Conservation (phyloP, 2,329 filamentous ascomycete genomes). For the Paecilomyces sp. region DNA sequence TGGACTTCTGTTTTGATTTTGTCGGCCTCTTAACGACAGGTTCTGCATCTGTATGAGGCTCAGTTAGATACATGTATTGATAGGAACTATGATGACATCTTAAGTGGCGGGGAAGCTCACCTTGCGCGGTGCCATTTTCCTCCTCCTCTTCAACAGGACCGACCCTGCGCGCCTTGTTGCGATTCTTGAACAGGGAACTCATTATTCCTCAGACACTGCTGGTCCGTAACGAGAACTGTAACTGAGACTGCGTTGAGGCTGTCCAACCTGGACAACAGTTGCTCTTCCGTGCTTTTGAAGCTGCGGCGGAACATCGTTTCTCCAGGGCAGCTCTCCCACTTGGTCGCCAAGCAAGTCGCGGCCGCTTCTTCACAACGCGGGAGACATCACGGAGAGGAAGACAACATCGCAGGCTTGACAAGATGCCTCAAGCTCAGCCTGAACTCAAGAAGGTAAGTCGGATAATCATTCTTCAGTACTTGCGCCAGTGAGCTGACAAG, state of each 20-base stretch:
- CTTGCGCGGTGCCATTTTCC: slow-evolving; percentile 26
- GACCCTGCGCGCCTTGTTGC: slow-evolving; percentile 70
- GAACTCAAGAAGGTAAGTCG: slow-evolving; percentile 88
- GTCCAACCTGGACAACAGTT: not conserved
- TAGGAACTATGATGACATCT: slow-evolving; percentile 6
- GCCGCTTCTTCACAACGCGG: slow-evolving; percentile 18
- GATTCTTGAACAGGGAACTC: slow-evolving; percentile 50
- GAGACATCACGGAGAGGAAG: slow-evolving; percentile 15
- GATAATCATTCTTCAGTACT: slow-evolving; percentile 2
- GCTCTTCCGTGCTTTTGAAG: slow-evolving; percentile 13
- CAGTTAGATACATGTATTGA: slow-evolving; percentile 18
- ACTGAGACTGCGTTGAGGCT: not conserved
- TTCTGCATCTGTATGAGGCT: slow-evolving; percentile 32
- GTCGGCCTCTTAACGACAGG: slow-evolving; percentile 49
- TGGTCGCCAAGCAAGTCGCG: slow-evolving; percentile 1
- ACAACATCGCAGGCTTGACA: slow-evolving; percentile 30
- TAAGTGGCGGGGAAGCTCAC: slow-evolving; percentile 27
- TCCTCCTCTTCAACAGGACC: slow-evolving; percentile 62
- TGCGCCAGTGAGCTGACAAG: slow-evolving; percentile 11
- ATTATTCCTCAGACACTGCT: slow-evolving; percentile 29
- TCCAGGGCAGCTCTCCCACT: slow-evolving; percentile 24
- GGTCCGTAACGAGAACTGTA: not conserved
- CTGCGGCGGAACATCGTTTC: slow-evolving; percentile 25
- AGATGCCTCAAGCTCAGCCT: slow-evolving; percentile 97
- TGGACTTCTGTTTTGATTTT: slow-evolving; percentile 60